Evolutionary conservation across 1,139 yeast species (phyloP), one percentile per base, ranked within the genome.

Genomic region (Taphrina betulina): DNA sequence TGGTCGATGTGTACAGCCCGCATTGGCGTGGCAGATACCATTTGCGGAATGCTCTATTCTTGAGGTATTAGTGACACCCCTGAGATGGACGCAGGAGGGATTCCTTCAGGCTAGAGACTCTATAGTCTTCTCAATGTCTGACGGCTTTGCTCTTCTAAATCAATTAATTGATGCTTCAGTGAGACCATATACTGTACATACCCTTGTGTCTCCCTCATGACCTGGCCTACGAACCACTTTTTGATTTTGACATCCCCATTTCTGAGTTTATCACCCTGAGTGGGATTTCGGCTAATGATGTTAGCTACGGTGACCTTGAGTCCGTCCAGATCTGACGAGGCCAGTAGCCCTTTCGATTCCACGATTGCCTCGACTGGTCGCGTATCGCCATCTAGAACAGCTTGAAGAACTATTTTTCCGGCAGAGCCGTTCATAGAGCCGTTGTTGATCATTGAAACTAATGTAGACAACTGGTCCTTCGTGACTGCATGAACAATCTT

Each of bases 221-320:
- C 95, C 66, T 80, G 80, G 0, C 97, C 98, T 2, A 92, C 77
- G 58, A 92, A 72, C 65, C 75, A 89, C 65, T 89, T 86, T 26
- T 90, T 68, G 16, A 89, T 79, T 43, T 78, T 79, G 73, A 71
- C 61, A 77, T 78, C 57, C 0, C 89, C 89, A 0, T 73, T 67
- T 31, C 70, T 68, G 17, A 85, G 77, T 51, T 80, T 79, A 3
- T 72, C 71, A 5, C 85, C 85, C 14, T 85, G 79, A 17, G 77
- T 79, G 0, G 76, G 75, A 65, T 86, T 72, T n/a, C 70, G 69
- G 0, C 63, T 64, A 0, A 88, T 67, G 3, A 86, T 78, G 16
- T 73, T 71, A n/a, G 62, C 61, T 60, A 95, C 83, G 0, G 83
- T 69, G 16, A 71, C 73, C 3, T 67, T 70, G 1, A 85, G 68